Conservation (phyloP, 2,329 filamentous ascomycete species). For the Fusarium drepaniforme region DNA sequence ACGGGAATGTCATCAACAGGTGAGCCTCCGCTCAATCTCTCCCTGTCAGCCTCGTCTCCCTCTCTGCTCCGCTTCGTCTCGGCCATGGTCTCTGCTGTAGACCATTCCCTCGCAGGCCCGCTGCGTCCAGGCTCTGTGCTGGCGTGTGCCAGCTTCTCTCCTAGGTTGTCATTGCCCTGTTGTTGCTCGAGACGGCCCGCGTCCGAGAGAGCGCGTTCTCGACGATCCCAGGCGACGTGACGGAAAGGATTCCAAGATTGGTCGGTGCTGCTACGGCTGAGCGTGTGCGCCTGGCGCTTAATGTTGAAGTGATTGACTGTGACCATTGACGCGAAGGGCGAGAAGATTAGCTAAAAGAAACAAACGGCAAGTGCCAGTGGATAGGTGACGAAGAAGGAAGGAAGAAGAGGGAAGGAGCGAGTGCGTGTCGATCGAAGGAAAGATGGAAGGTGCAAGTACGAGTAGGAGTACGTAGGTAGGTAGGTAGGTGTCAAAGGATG, state of each 20-base stretch:
- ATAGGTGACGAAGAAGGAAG: neutral
- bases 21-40: conserved; percentile 27
- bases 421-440: neutral
- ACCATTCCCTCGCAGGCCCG: conserved; percentile 39
- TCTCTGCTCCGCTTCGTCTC: conserved; percentile 26
- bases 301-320: conserved; percentile 60
- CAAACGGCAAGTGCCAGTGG: neutral
- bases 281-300: conserved; percentile 58
- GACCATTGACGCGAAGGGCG: conserved; percentile 4
- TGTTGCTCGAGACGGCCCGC: conserved; percentile 48
- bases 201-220: conserved; percentile 44
- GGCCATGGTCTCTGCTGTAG: conserved; percentile 41
- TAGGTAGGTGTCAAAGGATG: neutral
- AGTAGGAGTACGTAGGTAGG: neutral
- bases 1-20: conserved; percentile 36
- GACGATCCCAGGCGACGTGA: conserved; percentile 53
- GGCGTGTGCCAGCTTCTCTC: conserved; percentile 51
- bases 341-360: neutral
- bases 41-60: conserved; percentile 37
- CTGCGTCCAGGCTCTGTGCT: conserved; percentile 48
- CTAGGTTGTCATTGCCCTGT: conserved; percentile 36
- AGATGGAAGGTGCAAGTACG: neutral
- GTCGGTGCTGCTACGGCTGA: conserved; percentile 55
- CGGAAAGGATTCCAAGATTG: conserved; percentile 60
- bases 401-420: neutral